Conservation (phyloP, 2,329 filamentous ascomycete genomes). For the Colletotrichum shisoi region DNA sequence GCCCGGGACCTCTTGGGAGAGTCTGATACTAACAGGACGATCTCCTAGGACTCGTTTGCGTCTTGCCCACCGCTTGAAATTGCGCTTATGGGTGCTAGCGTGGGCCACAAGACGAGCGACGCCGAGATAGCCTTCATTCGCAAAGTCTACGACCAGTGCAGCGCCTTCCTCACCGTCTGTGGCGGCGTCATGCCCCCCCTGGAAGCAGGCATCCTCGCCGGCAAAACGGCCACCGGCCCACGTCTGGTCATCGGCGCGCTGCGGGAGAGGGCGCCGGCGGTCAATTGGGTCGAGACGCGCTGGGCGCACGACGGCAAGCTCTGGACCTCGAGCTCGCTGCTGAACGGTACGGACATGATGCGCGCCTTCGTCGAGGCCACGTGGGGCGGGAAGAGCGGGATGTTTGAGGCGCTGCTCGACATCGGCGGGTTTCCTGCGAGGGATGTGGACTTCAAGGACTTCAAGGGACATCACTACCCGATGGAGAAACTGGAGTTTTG, state of each 20-base stretch:
- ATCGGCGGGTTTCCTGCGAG: slow-evolving; percentile 44
- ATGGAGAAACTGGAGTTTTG: background rate
- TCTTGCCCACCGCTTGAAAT: slow-evolving; percentile 53
- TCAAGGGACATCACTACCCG: slow-evolving; percentile 16
- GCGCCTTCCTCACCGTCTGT: slow-evolving; percentile 53
- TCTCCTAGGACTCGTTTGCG: slow-evolving; percentile 50
- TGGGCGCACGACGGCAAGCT: slow-evolving; percentile 50
- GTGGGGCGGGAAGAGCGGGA: slow-evolving; percentile 44
- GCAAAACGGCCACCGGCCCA: slow-evolving; percentile 51
- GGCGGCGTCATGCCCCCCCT: slow-evolving; percentile 48
- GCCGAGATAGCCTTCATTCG: slow-evolving; percentile 50
- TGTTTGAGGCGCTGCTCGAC: slow-evolving; percentile 41
- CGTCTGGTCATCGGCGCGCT: slow-evolving; percentile 44
- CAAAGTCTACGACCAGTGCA: slow-evolving; percentile 47
- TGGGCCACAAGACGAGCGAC: slow-evolving; percentile 45
- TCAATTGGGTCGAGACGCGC: slow-evolving; percentile 51
- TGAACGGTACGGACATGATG: slow-evolving; percentile 51
- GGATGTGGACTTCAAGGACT: slow-evolving; percentile 49
- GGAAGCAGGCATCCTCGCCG: slow-evolving; percentile 49
- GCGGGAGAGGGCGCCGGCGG: slow-evolving; percentile 43
- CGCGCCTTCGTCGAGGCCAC: slow-evolving; percentile 44
- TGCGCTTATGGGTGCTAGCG: slow-evolving; percentile 51
- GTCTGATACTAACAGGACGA: background rate
- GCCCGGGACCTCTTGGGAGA: rapidly evolving
- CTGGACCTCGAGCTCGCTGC: slow-evolving; percentile 49